Conservation (phyloP, 1,284 basidiomycete species). For the Boletus mariae region DNA sequence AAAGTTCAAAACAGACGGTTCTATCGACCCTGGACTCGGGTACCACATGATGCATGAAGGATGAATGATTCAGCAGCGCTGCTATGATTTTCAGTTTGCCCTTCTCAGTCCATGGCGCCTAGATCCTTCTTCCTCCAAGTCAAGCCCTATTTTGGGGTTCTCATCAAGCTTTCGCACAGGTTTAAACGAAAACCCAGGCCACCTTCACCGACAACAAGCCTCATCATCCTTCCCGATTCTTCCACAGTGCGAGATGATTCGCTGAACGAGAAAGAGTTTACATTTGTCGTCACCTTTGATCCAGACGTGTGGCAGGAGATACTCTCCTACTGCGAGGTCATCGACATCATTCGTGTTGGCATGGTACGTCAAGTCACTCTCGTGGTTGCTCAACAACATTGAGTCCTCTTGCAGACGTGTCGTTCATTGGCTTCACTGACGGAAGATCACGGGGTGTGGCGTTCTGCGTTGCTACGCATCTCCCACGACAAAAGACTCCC, state of each 20-base stretch:
- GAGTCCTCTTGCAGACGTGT: slow-evolving; percentile 3
- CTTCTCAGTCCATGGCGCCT: neutral
- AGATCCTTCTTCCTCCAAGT: neutral
- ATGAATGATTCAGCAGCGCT: neutral
- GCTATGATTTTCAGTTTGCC: neutral
- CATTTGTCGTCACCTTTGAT: slow-evolving; percentile 1
- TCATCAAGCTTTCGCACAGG: neutral
- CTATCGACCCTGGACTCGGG: neutral
- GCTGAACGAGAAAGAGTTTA: neutral
- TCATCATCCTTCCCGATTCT: neutral
- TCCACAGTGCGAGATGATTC: neutral
- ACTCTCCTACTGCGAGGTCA: slow-evolving; percentile 13
- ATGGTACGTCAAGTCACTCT: slow-evolving; percentile 7
- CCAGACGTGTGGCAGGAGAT: slow-evolving; percentile 12
- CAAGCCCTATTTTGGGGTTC: neutral
- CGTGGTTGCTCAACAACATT: neutral
- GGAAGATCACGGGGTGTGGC: slow-evolving; percentile 7
- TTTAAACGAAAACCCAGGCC: slow-evolving; percentile 2
- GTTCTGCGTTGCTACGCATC: slow-evolving; percentile 10
- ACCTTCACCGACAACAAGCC: neutral
- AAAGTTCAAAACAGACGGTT: neutral
- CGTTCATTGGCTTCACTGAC: slow-evolving; percentile 1
- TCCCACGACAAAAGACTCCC: slow-evolving; percentile 6
- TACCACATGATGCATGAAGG: neutral
- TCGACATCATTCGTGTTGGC: slow-evolving; percentile 10